Evolutionary conservation across 2,329 filamentous ascomycete species (phyloP).

Genomic region (Neospermospora avenae): DNA sequence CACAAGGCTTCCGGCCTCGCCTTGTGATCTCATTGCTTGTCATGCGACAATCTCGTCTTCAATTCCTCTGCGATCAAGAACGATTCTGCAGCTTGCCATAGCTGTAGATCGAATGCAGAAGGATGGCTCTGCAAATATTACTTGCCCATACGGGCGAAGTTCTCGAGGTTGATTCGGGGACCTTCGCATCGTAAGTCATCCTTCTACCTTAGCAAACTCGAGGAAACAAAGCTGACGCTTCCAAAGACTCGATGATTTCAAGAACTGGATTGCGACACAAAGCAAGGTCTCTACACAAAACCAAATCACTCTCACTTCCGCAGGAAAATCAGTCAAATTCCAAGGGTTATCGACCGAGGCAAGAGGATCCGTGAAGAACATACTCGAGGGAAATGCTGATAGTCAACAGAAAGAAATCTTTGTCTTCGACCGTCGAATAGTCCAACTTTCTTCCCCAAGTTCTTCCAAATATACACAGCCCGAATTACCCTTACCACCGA

Average conservation of each 20-base stretch:
- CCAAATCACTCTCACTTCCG: slow-evolving; percentile 82
- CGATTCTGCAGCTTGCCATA: slow-evolving; percentile 25
- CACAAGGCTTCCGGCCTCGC: slow-evolving; percentile 17
- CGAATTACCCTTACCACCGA: slow-evolving; percentile 50
- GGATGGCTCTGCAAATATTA: slow-evolving; percentile 87
- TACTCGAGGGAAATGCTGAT: slow-evolving; percentile 19
- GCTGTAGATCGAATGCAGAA: slow-evolving; percentile 37
- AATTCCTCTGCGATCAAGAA: slow-evolving; percentile 15
- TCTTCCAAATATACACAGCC: slow-evolving; percentile 43
- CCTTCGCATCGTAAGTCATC: slow-evolving; percentile 66
- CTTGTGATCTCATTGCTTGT: slow-evolving; percentile 24
- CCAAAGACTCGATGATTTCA: slow-evolving; percentile 75
- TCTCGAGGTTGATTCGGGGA: slow-evolving; percentile 72
- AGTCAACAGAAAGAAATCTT: slow-evolving; percentile 73
- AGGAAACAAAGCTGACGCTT: slow-evolving; percentile 22
- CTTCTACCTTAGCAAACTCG: neutral
- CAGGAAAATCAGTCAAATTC: slow-evolving; percentile 50
- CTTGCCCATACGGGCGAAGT: slow-evolving; percentile 91
- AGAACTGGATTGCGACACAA: slow-evolving; percentile 72
- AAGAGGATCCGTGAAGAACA: slow-evolving; percentile 26
- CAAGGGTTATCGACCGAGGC: slow-evolving; percentile 81
- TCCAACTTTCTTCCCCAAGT: slow-evolving; percentile 52
- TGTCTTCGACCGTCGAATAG: slow-evolving; percentile 81
- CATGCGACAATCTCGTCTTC: slow-evolving; percentile 22
- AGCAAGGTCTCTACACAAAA: slow-evolving; percentile 71